Evolutionary conservation across 1,284 basidiomycete species (phyloP).

Genomic region (Trichosporon asahii): DNA sequence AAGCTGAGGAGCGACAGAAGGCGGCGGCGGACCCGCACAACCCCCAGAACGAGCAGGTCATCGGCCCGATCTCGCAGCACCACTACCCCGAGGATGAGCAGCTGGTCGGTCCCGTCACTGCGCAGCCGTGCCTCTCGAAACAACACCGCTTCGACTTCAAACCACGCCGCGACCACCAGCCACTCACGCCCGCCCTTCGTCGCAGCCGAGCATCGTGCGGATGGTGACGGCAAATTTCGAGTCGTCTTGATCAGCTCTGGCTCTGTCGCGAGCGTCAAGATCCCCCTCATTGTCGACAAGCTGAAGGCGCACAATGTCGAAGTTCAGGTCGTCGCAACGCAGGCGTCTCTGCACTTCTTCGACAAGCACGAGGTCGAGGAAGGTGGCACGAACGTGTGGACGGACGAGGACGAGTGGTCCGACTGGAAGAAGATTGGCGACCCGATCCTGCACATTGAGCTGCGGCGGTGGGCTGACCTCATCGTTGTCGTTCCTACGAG

Average conservation of each 20-base stretch:
- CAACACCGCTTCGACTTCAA: too few species aligned
- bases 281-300: slow-evolving; percentile 75
- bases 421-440: slow-evolving; percentile 72
- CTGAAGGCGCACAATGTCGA: slow-evolving; percentile 66
- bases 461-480: slow-evolving; percentile 92
- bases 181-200: slow-evolving; percentile 31
- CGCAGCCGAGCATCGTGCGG: slow-evolving; percentile 34
- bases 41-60: neutral
- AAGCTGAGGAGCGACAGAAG: neutral
- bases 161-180: neutral
- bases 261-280: slow-evolving; percentile 91
- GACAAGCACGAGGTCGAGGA: slow-evolving; percentile 56
- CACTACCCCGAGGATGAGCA: neutral
- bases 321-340: slow-evolving; percentile 80
- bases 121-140: neutral
- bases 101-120: neutral
- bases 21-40: neutral
- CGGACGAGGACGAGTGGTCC: slow-evolving; percentile 86
- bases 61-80: neutral
- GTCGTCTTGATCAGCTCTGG: slow-evolving; percentile 84
- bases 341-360: slow-evolving; percentile 75
- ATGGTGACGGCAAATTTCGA: slow-evolving; percentile 54
- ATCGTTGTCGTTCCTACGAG: slow-evolving; percentile 92
- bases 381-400: slow-evolving; percentile 70
- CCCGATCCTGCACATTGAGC: slow-evolving; percentile 92